Percentiles rank a stretch among this genome's conserved stretches.
Evolutionary conservation across 1,139 yeast genomes (phyloP).

Genomic region (Sugiyamaella novakii): DNA sequence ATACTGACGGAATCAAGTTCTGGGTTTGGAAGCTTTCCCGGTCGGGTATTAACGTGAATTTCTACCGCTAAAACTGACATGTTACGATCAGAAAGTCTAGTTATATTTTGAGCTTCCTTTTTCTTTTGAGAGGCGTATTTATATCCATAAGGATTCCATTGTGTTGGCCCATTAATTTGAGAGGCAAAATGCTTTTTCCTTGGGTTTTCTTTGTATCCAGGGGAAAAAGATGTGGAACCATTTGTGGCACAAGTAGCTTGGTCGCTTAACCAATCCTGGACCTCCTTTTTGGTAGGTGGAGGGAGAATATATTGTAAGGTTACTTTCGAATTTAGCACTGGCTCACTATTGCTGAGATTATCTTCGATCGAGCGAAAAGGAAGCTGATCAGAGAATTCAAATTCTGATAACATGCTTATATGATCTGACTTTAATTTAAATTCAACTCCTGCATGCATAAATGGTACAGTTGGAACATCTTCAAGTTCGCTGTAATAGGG

Average conservation of each 20-base stretch:
- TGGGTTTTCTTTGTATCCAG: background rate
- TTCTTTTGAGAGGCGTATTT: constrained; percentile 28
- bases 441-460: constrained; percentile 67
- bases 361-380: constrained; percentile 6
- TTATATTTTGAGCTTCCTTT: constrained; percentile 15
- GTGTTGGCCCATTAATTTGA: constrained; percentile 30
- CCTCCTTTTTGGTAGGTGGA: constrained; percentile 49
- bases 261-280: constrained; percentile 38
- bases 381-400: constrained; percentile 26
- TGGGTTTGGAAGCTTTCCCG: constrained; percentile 66
- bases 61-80: constrained; percentile 66
- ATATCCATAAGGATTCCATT: constrained; percentile 23
- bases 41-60: constrained; percentile 60
- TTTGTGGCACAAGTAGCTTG: background rate
- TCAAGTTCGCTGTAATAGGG: constrained; percentile 61
- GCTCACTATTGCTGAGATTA: background rate
- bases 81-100: constrained; percentile 16
- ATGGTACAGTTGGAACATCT: constrained; percentile 58
- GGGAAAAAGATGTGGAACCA: too few relatives aligned
- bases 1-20: constrained; percentile 56
- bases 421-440: constrained; percentile 47
- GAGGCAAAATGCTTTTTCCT: constrained; percentile 14
- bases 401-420: constrained; percentile 30
- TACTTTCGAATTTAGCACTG: background rate
- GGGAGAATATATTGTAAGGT: constrained; percentile 18